phyloP scores from a whole-genome alignment of 495 filamentous ascomycete genomes.

The Penicillium macrosclerotiorum region DNA sequence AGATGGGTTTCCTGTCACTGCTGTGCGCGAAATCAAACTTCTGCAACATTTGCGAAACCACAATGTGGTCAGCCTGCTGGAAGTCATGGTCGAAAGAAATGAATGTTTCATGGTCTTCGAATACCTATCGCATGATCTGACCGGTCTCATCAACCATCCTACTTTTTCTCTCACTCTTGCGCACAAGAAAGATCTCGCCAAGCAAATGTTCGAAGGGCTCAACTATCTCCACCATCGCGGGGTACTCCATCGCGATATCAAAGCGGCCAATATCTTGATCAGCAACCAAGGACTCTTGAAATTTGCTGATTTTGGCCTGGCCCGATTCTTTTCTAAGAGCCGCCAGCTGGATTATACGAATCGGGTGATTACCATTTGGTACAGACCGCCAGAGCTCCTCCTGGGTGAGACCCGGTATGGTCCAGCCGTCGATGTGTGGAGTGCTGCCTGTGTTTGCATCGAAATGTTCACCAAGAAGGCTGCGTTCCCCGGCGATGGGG shows the following conservation, averaged over 20 bases:
- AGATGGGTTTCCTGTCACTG: slow-evolving; percentile 96
- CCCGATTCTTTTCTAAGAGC: slow-evolving; percentile 94
- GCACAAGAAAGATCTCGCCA: slow-evolving; percentile 91
- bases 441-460: slow-evolving; percentile 91
- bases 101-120: slow-evolving; percentile 99
- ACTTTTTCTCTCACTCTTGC: slow-evolving; percentile 80
- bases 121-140: slow-evolving; percentile 93
- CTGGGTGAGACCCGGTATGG: slow-evolving; percentile 94
- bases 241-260: slow-evolving; percentile 93
- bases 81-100: slow-evolving; percentile 98
- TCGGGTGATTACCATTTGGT: slow-evolving; percentile 96
- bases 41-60: slow-evolving; percentile 89
- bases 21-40: slow-evolving; percentile 93
- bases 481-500: slow-evolving; percentile 92
- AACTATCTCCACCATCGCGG: slow-evolving; percentile 92
- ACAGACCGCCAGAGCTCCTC: slow-evolving; percentile 87
- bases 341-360: slow-evolving; percentile 97
- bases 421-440: slow-evolving; percentile 95
- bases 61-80: slow-evolving; percentile 77
- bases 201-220: slow-evolving; percentile 91
- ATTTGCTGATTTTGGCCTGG: slow-evolving; percentile 93
- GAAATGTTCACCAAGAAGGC: slow-evolving; percentile 96
- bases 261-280: slow-evolving; percentile 92
- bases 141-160: slow-evolving; percentile 87
- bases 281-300: slow-evolving; percentile 86